Base-by-base conservation (phyloP, 345 rosid species). In the Carallia brachiata region DNA sequence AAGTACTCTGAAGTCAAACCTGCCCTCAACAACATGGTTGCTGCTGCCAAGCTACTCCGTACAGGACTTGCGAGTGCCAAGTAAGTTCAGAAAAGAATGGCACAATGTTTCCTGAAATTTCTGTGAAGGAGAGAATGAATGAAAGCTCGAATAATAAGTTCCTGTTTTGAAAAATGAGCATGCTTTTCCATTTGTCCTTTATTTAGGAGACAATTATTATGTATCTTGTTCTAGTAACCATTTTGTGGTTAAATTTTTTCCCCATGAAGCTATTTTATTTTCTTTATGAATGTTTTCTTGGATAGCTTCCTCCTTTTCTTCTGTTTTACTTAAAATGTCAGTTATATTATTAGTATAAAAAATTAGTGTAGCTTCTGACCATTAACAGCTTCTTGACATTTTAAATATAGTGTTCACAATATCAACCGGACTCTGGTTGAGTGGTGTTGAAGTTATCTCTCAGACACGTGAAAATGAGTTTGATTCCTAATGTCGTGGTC, bases 1-100 rank as follows among this genome's bases (percentile, higher is more conserved):
- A 94, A 91, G 83, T 91, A 89, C 81, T 13, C 86, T 0, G 97
- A 94, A 83, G 98, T 94, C 60, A 91, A 86, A 76, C 97, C 96
- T 15, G 97, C 98, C 40, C 88, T 94, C 68, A 79, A 76, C 70
- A 84, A 85, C 87, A 86, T 94, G 98, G 98, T 91, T 68, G 88
- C 89, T 3, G 97, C 98, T 3, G 96, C 96, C 67, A 91, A 93
- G 86, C 81, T 80, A 59, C 90, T 93, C 83, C 96, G 96, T 68
- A 79, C 91, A 56, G 80, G 90, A 83, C 97, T 94, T 15, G 81
- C 79, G 13, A 75, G 59, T 19, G 66, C 80, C 57, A 73, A 76
- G 78, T 81, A 82, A 81, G 70, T 53, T 60, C 40, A 15, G 17
- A 2, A 27, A 15, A 17, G 19, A 23, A 28, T 23, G 59, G 28